Percentiles rank a stretch among this genome's conserved stretches.
Conservation (phyloP, 176 grass and related monocot genomes). For the Phoenix roebelenii region DNA sequence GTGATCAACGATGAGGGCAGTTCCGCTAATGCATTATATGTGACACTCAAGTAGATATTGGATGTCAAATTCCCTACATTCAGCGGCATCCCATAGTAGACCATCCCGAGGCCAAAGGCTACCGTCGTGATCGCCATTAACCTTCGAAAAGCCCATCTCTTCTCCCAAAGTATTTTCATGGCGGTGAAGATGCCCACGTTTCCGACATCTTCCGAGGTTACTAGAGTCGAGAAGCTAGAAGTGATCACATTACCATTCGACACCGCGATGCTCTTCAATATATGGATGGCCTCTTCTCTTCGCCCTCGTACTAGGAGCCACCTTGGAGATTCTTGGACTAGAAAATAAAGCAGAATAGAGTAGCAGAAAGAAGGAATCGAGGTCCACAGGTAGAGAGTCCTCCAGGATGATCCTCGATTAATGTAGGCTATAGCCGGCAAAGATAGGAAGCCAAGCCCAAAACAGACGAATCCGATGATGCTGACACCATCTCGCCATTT, state of each 20-base stretch:
- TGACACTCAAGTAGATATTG: neutral
- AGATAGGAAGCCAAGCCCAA: neutral
- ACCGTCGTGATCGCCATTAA: neutral
- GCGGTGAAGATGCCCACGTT: neutral
- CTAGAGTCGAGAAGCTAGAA: neutral
- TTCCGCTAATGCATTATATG: neutral
- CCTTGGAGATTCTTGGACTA: neutral
- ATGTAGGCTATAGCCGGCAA: neutral
- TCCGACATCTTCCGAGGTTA: neutral
- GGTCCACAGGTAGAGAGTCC: neutral
- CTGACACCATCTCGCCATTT: neutral
- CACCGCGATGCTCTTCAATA: neutral
- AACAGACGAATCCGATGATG: neutral
- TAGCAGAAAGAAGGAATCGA: neutral
- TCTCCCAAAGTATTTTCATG: neutral
- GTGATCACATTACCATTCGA: neutral
- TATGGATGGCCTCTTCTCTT: neutral
- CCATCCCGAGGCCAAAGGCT: neutral
- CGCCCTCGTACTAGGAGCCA: conserved; percentile 1
- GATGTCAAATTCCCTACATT: neutral
- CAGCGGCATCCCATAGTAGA: neutral
- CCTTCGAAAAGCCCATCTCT: neutral
- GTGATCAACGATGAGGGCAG: neutral
- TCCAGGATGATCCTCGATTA: neutral
- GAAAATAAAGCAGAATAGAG: neutral